phyloP scores from a whole-genome alignment of 2,329 filamentous ascomycete species.

The Penicillium sp. region DNA sequence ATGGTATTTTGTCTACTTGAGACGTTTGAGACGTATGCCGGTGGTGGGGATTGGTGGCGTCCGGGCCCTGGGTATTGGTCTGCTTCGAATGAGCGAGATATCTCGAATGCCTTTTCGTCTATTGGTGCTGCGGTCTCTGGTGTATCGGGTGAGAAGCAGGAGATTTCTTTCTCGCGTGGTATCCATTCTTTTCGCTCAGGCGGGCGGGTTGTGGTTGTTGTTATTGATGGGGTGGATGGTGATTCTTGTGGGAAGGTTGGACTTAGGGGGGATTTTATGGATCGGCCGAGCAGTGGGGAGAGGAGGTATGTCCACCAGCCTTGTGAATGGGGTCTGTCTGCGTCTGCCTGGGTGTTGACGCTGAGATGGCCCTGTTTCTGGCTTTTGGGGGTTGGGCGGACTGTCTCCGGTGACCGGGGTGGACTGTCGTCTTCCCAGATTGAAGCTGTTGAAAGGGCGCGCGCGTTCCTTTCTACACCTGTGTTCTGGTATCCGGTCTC shows the following conservation, averaged over 20 bases:
- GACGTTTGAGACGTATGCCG: constrained; percentile 5
- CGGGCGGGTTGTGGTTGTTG: constrained; percentile 3
- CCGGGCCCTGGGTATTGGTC: not conserved
- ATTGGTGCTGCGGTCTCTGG: constrained; percentile 25
- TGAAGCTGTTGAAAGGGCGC: constrained; percentile 36
- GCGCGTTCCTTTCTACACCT: constrained; percentile 11
- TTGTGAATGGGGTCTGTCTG: constrained; percentile 44
- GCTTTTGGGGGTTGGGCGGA: constrained; percentile 22
- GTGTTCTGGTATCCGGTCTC: constrained; percentile 16
- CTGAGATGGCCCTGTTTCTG: constrained; percentile 21
- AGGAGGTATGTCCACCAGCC: constrained; percentile 53
- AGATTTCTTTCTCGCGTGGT: constrained; percentile 26
- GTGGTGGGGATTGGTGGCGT: constrained; percentile 3
- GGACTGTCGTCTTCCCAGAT: constrained; percentile 39
- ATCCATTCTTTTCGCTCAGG: constrained; percentile 28
- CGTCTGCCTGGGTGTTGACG: constrained; percentile 34
- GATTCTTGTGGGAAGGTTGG: constrained; percentile 24
- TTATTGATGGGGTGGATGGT: not conserved
- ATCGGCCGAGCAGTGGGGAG: constrained; percentile 42
- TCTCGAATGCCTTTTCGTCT: constrained; percentile 13
- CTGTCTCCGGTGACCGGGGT: not conserved
- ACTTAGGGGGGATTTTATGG: constrained; percentile 28
- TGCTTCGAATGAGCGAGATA: constrained; percentile 14
- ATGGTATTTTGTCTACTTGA: constrained; percentile 15
- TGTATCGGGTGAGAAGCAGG: constrained; percentile 37